Evolutionary conservation across 1,139 yeast species (phyloP), one percentile per base, ranked within the genome.

Genomic region (Protomyces pachydermus): DNA sequence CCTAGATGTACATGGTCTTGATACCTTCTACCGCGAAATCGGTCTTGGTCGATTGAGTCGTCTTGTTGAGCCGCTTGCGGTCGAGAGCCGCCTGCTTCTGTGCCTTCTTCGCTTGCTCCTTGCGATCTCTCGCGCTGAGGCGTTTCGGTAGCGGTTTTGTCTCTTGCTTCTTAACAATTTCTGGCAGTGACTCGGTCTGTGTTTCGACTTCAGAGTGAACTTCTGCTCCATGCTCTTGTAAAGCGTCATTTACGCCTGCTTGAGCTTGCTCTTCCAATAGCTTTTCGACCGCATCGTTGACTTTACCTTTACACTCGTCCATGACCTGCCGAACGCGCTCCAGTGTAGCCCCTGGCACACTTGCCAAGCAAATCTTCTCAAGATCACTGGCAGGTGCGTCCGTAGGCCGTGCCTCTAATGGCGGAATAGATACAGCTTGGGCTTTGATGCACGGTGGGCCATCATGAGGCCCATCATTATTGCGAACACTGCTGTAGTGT

Each of bases 401-500:
- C 18, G 56, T 35, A 9, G 51, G 56, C 23, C 56, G 45, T 14
- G 12, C 6, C 16, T 38, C 18, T 28, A 23, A 55, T 32, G 58
- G 35, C 54, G 64, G 52, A 45, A 58, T 32, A 28, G 56, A 32
- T 32, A 54, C 42, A 10, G 32, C 53, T 9, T 55, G 20, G 6
- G 56, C 64, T 9, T 61, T 57, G 9, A 75, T 74, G n/a, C 69
- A 65, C 1, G 79, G 78, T 14, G 72, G 68, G 2, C 80, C 80
- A 10, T 68, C 66, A 61, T 74, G 75, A 4, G 80, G 80, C 0
- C 79, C 80, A 9, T 68, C 70, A 12, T 71, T 66, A 56, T 75
- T 74, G 23, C 80, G 71, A 4, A 77, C 76, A 10, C 78, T 74
- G 20, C 78, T 75, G 66, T 77, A 77, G 68, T 77, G 80, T 65